Evolutionary conservation across 345 rosid species (phyloP).

Genomic region (Gossypioides kirkii): DNA sequence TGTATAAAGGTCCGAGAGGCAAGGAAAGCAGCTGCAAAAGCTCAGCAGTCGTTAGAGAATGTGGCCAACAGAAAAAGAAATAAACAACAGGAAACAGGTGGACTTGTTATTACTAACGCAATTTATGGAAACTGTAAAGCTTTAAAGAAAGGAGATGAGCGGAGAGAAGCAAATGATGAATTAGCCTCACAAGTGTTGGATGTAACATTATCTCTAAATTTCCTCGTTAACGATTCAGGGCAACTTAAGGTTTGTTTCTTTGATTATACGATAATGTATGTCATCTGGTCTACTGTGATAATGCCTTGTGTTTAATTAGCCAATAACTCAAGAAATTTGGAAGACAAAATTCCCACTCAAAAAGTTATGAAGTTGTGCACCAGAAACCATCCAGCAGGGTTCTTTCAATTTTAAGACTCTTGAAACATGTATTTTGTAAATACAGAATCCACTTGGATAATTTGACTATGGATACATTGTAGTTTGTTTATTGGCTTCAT

Average conservation of each 20-base stretch:
- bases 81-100: conserved; percentile 60
- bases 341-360: neutral
- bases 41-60: conserved; percentile 65
- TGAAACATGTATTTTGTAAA: neutral
- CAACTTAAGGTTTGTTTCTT: conserved; percentile 57
- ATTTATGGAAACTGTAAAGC: conserved; percentile 66
- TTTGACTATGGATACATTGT: neutral
- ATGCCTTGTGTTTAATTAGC: neutral
- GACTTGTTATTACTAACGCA: conserved; percentile 72
- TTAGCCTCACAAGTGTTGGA: conserved; percentile 52
- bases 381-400: neutral
- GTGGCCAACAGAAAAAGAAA: conserved; percentile 79
- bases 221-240: conserved; percentile 77
- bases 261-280: neutral
- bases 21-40: conserved; percentile 69
- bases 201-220: conserved; percentile 85
- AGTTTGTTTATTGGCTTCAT: neutral
- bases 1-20: conserved; percentile 64
- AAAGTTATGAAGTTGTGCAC: neutral
- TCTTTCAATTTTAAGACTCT: neutral
- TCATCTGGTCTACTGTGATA: neutral
- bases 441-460: neutral
- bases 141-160: conserved; percentile 41
- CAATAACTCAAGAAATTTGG: neutral
- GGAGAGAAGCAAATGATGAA: conserved; percentile 29